Evolutionary conservation across 1,284 basidiomycete genomes (phyloP), one percentile per base, ranked within the genome.

Genomic region (Thecaphora thlaspeos): DNA sequence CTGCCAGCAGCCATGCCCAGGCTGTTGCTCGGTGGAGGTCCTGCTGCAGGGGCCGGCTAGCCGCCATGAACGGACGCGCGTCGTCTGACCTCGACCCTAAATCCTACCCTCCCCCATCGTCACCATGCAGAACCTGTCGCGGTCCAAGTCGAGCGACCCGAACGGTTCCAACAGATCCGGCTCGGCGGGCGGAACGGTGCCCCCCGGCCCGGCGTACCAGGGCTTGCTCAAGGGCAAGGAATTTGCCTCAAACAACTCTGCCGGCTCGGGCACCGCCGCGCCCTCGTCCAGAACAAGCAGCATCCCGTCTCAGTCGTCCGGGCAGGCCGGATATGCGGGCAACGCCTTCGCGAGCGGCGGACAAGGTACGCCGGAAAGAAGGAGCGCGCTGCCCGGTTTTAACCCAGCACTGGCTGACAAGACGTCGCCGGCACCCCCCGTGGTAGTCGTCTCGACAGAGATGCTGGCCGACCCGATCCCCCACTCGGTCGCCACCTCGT

Each of bases 81-180:
- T 14, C 14, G 14, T 30, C 28, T 8, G 14, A 30, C 28, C 28
- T 7, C 7, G 28, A 14, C 7, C 8, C 28, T 30, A n/a, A n/a
- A n/a, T n/a, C n/a, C n/a, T n/a, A n/a, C n/a, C n/a, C n/a, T n/a
- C n/a, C n/a, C n/a, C n/a, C n/a, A n/a, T n/a, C n/a, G n/a, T n/a
- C n/a, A n/a, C n/a, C n/a, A n/a, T 22, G 22, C 56, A 74, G 71
- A 74, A 74, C 59, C 66, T 74, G n/a, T 73, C 71, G 21, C 61
- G 71, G 57, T 71, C 69, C 11, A 73, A 73, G 41, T 65, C 70
- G 2, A 69, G 54, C 37, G 71, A 73, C 40, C 30, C 58, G 9
- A 74, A 73, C 43, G 68, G 70, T 46, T 47, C 51, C 7, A 70
- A 59, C 39, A 55, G 68, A 44, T 63, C 51, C 40, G 52, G 52